Evolutionary conservation across 139 green algal genomes (phyloP), one percentile per base, ranked within the genome.

Genomic region (Ulvella scutata): DNA sequence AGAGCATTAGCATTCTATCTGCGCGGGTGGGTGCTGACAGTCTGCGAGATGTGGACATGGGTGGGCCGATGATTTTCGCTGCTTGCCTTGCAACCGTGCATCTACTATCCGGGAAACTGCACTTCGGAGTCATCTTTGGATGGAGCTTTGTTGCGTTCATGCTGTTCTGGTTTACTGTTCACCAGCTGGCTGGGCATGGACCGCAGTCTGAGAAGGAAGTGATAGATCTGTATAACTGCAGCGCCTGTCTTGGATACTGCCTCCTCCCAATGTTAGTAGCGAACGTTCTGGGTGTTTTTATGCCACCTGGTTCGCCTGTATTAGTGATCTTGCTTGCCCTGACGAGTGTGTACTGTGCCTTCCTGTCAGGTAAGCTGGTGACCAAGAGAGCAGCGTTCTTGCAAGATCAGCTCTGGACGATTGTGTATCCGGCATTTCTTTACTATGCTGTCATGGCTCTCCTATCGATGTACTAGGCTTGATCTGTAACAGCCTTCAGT

Each of bases 111-210:
- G 51, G 51, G 51, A 67, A 67, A 10, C 51, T 67, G 17, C 20
- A 67, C 51, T 67, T 67, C 33, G 51, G 51, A n/a, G 51, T 67
- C 51, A 67, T 67, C 20, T 67, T 67, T 26, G 51, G 51, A n/a
- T 67, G 51, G 51, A 67, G 51, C 51, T 67, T 67, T 26, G 20
- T 67, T 34, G 51, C 51, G 20, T 67, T 36, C 51, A 67, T 26
- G 4, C 9, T 67, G 31, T 67, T 67, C 20, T 67, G 51, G 51
- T 67, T 67, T 23, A 67, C 33, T 31, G 17, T 67, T 36, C 51
- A 67, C 33, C 51, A 67, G 33, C 20, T 67, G 17, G 51, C 51
- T 26, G 51, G 51, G n/a, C 51, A 67, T 67, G 51, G 51, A 23
- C 51, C 51, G 9, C 51, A 67, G 51, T 67, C 51, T 34, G 51